Conservation (phyloP, 108 stramenopile species). For the Schizochytrium sp. region DNA sequence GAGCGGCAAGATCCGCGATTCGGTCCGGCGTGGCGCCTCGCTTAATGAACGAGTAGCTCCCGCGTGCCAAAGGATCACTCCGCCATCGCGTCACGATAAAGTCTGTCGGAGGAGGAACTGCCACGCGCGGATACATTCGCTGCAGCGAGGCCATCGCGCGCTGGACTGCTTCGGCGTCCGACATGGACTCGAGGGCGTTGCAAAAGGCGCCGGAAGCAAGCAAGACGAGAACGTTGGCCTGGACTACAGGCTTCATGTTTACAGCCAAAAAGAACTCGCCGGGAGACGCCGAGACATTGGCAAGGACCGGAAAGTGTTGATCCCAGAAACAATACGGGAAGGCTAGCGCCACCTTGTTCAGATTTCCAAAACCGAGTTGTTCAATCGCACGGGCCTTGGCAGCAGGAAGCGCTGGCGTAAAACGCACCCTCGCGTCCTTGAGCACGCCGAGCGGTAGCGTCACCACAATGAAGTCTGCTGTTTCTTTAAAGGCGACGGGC, state of each 20-base stretch:
- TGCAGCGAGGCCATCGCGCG: background rate
- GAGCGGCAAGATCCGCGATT: background rate
- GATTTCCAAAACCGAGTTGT: background rate
- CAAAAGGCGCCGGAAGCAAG: background rate
- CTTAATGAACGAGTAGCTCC: background rate
- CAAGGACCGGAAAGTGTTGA: background rate
- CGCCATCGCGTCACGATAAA: background rate
- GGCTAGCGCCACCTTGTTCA: background rate
- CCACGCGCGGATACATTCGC: background rate
- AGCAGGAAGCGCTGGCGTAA: background rate
- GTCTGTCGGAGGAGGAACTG: background rate
- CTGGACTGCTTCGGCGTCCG: background rate
- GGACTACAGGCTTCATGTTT: background rate
- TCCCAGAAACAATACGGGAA: background rate
- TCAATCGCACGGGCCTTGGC: background rate
- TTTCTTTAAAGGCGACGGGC: background rate
- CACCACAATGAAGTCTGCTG: background rate
- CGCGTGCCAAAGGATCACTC: background rate
- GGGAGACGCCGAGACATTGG: background rate
- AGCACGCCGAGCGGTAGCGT: background rate
- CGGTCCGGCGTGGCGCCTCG: background rate
- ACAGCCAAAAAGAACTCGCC: background rate
- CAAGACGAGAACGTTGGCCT: background rate
- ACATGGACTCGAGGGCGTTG: background rate
- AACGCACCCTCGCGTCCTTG: background rate